Conservation (phyloP, 176 grass and related monocot species). For the Zizania latifolia region DNA sequence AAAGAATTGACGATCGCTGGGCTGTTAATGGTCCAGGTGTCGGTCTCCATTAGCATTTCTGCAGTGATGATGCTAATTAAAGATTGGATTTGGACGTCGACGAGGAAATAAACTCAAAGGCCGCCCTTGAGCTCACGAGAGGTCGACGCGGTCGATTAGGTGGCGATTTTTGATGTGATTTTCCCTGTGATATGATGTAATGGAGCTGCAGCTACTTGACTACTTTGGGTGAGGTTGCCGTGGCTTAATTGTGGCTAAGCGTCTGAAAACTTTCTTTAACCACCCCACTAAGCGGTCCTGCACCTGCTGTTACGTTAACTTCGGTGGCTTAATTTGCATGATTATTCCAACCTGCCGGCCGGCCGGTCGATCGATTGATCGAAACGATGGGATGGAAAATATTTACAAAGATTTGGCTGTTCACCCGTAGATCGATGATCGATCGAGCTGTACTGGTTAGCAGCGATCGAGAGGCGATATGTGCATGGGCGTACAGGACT, state of each 20-base stretch:
- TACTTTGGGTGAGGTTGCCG: not conserved
- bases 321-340: slow-evolving; percentile 16
- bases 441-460: not conserved
- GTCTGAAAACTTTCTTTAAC: slow-evolving; percentile 10
- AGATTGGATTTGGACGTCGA: slow-evolving; percentile 29
- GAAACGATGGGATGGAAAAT: slow-evolving; percentile 7
- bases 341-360: slow-evolving; percentile 22
- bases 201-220: not conserved
- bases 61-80: slow-evolving; percentile 26
- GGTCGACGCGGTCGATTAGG: not conserved
- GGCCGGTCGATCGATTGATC: not conserved
- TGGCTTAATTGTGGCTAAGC: slow-evolving; percentile 15
- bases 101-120: not conserved
- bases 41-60: not conserved
- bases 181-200: not conserved
- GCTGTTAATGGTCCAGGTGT: slow-evolving; percentile 29
- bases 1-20: not conserved
- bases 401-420: not conserved
- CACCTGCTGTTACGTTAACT: slow-evolving; percentile 18
- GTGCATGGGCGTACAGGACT: not conserved
- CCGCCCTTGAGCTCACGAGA: slow-evolving; percentile 9
- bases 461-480: not conserved
- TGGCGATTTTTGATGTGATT: slow-evolving; percentile 5
- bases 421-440: not conserved
- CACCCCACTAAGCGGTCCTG: not conserved